phyloP scores from a whole-genome alignment of 257 asterid genomes.

The Lantana camara region DNA sequence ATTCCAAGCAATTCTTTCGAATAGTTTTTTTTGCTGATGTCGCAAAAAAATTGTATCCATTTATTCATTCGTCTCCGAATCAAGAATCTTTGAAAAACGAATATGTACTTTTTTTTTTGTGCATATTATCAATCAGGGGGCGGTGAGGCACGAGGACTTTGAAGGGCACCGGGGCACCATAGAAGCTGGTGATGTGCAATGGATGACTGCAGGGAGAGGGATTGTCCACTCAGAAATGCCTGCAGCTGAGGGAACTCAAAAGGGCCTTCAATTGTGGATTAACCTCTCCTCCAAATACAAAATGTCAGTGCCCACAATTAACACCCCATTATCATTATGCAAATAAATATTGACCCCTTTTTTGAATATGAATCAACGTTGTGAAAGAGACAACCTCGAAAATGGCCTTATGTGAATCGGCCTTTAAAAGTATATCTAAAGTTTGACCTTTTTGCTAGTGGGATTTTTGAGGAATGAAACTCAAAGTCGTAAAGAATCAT shows the following conservation, averaged over 20 bases:
- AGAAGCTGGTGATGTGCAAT: slow-evolving; percentile 82
- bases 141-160: slow-evolving; percentile 77
- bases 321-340: background rate
- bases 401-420: slow-evolving; percentile 20
- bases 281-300: slow-evolving; percentile 75
- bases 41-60: too few relatives aligned
- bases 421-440: slow-evolving; percentile 8
- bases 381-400: background rate
- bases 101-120: background rate
- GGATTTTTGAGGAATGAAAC: slow-evolving; percentile 17
- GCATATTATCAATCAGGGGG: too few relatives aligned
- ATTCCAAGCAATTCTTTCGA: too few relatives aligned
- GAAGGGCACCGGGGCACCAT: slow-evolving; percentile 85
- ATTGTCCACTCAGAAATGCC: slow-evolving; percentile 97
- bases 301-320: slow-evolving; percentile 47
- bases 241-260: slow-evolving; percentile 72
- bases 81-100: too few relatives aligned
- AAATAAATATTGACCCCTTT: background rate
- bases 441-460: slow-evolving; percentile 30
- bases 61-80: too few relatives aligned
- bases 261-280: slow-evolving; percentile 87
- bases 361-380: background rate
- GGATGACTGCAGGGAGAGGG: slow-evolving; percentile 99
- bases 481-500: background rate
- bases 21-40: too few relatives aligned